Conservation (phyloP, 306 rosid species). For the Begonia masoniana region DNA sequence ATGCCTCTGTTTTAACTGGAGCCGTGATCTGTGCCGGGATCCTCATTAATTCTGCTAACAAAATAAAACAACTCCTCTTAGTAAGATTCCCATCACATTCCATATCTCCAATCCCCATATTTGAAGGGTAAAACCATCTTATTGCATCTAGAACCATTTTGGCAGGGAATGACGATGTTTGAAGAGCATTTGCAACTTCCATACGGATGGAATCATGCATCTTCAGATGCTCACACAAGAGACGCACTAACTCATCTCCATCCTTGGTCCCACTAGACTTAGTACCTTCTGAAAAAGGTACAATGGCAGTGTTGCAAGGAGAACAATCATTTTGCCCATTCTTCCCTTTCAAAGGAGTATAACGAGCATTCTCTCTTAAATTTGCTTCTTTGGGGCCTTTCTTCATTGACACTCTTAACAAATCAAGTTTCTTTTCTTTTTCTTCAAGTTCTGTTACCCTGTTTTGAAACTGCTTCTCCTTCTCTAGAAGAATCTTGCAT, state of each 20-base stretch:
- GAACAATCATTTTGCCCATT: conserved; percentile 5
- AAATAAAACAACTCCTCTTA: conserved; percentile 24
- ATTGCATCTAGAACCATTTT: conserved; percentile 34
- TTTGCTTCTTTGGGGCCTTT: conserved; percentile 1
- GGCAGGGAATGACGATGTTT: conserved; percentile 19
- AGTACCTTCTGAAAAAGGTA: conserved; percentile 4
- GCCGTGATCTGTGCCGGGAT: conserved; percentile 20
- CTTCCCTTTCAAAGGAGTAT: conserved; percentile 11
- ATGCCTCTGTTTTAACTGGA: conserved; percentile 27
- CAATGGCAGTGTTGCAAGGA: conserved; percentile 1
- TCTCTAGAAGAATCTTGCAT: conserved; percentile 14
- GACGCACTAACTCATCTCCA: conserved; percentile 18
- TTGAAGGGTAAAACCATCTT: conserved; percentile 25
- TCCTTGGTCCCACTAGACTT: conserved; percentile 1
- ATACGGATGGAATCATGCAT: conserved; percentile 12
- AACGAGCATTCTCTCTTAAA: conserved; percentile 8
- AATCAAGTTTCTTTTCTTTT: conserved; percentile 10
- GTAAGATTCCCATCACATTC: conserved; percentile 16
- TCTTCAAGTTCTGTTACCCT: conserved; percentile 15
- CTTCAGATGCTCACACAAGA: conserved; percentile 21
- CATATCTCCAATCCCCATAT: conserved; percentile 4
- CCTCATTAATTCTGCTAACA: conserved; percentile 26
- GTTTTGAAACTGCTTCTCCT: conserved; percentile 15
- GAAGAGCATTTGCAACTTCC: conserved; percentile 17
- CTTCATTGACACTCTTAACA: conserved; percentile 5